Percentiles rank a stretch among this genome's conserved stretches.
Conservation (phyloP, 2,329 filamentous ascomycete genomes). For the Penicillium sp. region DNA sequence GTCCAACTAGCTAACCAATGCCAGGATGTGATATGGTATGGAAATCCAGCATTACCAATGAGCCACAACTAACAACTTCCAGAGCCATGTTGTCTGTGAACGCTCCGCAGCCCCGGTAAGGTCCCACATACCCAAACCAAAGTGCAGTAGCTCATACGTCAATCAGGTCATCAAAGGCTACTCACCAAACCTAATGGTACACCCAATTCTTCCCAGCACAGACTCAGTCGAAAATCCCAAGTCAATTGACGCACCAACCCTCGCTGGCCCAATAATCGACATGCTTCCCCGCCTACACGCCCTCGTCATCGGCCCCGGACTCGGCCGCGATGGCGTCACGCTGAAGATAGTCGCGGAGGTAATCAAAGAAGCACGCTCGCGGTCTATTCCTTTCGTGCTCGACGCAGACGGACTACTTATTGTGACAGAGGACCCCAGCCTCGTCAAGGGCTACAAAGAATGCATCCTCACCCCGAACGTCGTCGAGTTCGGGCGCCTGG, state of each 20-base stretch:
- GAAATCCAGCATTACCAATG: neutral
- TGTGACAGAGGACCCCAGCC: constrained; percentile 70
- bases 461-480: constrained; percentile 94
- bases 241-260: constrained; percentile 53
- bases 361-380: constrained; percentile 72
- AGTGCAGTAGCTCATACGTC: neutral
- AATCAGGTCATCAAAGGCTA: constrained; percentile 89
- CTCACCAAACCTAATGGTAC: constrained; percentile 97
- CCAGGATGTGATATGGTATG: constrained; percentile 74
- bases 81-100: constrained; percentile 90
- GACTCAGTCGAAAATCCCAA: constrained; percentile 52
- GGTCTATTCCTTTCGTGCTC: constrained; percentile 74
- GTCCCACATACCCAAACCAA: neutral
- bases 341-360: constrained; percentile 80
- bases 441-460: constrained; percentile 77
- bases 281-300: constrained; percentile 88
- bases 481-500: constrained; percentile 83
- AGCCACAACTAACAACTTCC: constrained; percentile 15
- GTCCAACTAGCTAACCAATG: constrained; percentile 10
- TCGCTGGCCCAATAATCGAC: constrained; percentile 69
- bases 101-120: constrained; percentile 68
- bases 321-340: constrained; percentile 87
- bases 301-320: constrained; percentile 86
- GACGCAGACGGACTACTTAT: constrained; percentile 87
- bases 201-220: constrained; percentile 87